Conservation (phyloP, 2,329 filamentous ascomycete species). For the Lizonia empirigonia region DNA sequence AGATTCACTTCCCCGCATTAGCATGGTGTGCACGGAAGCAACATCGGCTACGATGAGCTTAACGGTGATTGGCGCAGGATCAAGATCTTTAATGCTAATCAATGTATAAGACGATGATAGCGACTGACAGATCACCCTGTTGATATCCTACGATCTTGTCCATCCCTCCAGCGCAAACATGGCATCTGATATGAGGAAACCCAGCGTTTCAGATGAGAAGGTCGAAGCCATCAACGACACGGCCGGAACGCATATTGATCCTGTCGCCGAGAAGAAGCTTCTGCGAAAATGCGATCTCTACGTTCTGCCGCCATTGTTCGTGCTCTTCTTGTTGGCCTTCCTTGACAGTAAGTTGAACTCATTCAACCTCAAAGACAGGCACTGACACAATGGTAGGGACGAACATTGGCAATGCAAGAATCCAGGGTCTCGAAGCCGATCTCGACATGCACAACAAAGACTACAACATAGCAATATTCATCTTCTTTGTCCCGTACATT, state of each 20-base stretch:
- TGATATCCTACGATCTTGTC: neutral
- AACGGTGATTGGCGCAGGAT: constrained; percentile 1
- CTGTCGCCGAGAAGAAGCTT: constrained; percentile 52
- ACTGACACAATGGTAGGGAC: constrained; percentile 4
- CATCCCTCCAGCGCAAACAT: constrained; percentile 9
- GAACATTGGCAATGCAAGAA: constrained; percentile 48
- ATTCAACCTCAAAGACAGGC: neutral
- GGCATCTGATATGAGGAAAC: constrained; percentile 16
- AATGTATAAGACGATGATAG: neutral
- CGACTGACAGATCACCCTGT: neutral
- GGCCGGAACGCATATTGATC: constrained; percentile 37
- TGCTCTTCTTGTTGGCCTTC: constrained; percentile 48
- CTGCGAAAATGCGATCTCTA: constrained; percentile 56
- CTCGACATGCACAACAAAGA: constrained; percentile 45
- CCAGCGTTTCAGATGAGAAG: constrained; percentile 24
- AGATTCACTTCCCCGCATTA: constrained; percentile 10
- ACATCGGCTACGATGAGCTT: neutral
- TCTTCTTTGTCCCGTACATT: constrained; percentile 49
- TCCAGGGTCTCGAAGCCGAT: constrained; percentile 48
- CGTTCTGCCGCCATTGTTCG: constrained; percentile 55
- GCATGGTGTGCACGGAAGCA: constrained; percentile 9
- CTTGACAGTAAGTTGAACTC: constrained; percentile 44
- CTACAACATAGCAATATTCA: constrained; percentile 48
- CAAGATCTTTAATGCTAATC: neutral
- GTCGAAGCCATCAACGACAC: constrained; percentile 35